phyloP scores from a whole-genome alignment of 2,329 filamentous ascomycete genomes.

The Scytalidium lignicola region DNA sequence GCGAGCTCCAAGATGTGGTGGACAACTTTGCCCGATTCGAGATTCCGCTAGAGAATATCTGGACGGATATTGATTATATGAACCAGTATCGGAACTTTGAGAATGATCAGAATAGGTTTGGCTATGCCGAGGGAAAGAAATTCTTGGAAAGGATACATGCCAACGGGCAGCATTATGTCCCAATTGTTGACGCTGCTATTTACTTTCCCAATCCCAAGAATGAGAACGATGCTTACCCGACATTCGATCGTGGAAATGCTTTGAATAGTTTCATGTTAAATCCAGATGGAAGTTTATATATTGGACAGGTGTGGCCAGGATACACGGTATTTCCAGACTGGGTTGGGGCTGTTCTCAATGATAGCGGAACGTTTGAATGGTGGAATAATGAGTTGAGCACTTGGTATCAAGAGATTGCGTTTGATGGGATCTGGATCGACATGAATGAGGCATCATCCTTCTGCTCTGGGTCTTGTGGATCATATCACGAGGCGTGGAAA shows the following conservation, averaged over 20 bases:
- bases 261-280: conserved; percentile 51
- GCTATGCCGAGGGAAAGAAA: conserved; percentile 51
- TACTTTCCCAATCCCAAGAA: conserved; percentile 71
- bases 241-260: conserved; percentile 57
- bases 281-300: conserved; percentile 49
- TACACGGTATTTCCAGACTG: conserved; percentile 67
- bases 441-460: conserved; percentile 58
- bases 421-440: conserved; percentile 53
- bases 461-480: conserved; percentile 69
- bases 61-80: conserved; percentile 73
- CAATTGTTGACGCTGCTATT: conserved; percentile 68
- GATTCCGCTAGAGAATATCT: conserved; percentile 71
- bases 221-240: conserved; percentile 54
- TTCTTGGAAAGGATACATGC: conserved; percentile 58
- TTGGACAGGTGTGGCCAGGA: conserved; percentile 70
- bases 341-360: conserved; percentile 55
- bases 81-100: conserved; percentile 56
- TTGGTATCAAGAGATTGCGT: conserved; percentile 49
- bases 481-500: conserved; percentile 62
- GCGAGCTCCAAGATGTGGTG: conserved; percentile 59
- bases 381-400: conserved; percentile 59
- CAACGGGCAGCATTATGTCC: conserved; percentile 53
- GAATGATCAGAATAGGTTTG: conserved; percentile 52
- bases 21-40: conserved; percentile 57
- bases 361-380: conserved; percentile 58